Evolutionary conservation across 306 rosid genomes (phyloP), one percentile per base, ranked within the genome.

Genomic region (Canavalia gladiata): DNA sequence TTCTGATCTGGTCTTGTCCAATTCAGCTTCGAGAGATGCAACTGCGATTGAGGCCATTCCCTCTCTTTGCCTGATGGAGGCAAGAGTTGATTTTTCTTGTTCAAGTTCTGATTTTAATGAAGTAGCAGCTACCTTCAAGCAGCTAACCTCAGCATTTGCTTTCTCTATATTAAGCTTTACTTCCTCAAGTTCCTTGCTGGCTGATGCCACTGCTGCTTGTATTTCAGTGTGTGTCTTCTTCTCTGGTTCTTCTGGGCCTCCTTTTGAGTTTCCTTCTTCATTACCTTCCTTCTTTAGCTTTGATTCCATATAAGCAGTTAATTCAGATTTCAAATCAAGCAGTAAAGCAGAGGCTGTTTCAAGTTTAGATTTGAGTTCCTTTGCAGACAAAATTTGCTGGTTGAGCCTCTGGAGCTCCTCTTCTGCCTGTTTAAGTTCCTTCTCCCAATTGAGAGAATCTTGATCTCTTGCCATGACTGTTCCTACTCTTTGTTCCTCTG

Each of bases 31-130:
- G 30, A 96, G 92, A 78, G 99, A 92, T 49, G 97, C 91, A 68
- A 94, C 98, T 46, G 97, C 94, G 68, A 93, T 85, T 34, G 97
- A 90, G 68, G 99, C 97, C 95, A 96, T 96, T 86, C 98, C 98
- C 86, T 96, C 99, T 88, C 98, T 92, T 85, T 92, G 97, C 82
- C 80, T 79, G 68, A 96, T 81, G 63, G 90, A 59, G 34, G 91
- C 90, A 59, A 94, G 91, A 79, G 87, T 84, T 18, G 92, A 89
- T 84, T 90, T 96, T 90, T 91, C 97, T 78, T 69, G 87, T 81
- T 92, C 97, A 79, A 96, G 95, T 83, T 96, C 98, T 2, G 84
- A 82, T 77, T 87, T 92, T 72, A 96, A 88, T 43, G 99, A 89
- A 9, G 85, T 54, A 39, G 98, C 94, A 6, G 99, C 98, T 85